Conservation (phyloP, 805 yeast genomes). For the Osmozyma mogii region DNA sequence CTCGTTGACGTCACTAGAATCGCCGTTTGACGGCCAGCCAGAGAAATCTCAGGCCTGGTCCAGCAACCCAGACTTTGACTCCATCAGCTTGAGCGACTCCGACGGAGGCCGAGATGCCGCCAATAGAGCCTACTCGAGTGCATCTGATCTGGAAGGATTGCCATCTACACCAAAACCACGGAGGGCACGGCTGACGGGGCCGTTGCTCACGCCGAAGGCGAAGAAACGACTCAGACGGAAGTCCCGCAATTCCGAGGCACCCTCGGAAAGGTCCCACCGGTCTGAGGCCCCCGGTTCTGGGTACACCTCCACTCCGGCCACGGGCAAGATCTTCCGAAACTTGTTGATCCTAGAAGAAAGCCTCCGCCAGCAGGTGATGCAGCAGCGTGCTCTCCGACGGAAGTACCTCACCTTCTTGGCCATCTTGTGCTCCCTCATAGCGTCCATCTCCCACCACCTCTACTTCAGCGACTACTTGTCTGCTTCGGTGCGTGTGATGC, state of each 20-base stretch:
- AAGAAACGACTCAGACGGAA: conserved; percentile 8
- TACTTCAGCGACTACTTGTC: conserved; percentile 19
- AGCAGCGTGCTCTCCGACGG: conserved; percentile 57
- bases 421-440: conserved; percentile 31
- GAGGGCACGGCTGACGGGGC: conserved; percentile 3
- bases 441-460: conserved; percentile 32
- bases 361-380: conserved; percentile 70
- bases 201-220: conserved; percentile 2
- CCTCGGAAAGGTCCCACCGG: conserved; percentile 10
- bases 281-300: conserved; percentile 10
- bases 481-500: conserved; percentile 31
- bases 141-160: conserved; percentile 13
- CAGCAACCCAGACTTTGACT: conserved; percentile 1
- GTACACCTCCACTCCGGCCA: too few relatives aligned
- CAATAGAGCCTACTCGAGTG: conserved; percentile 10
- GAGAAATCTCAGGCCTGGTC: background rate
- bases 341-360: conserved; percentile 80
- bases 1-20: too few relatives aligned
- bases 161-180: conserved; percentile 6
- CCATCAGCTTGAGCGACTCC: conserved; percentile 3
- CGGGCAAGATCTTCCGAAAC: conserved; percentile 74
- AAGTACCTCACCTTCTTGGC: conserved; percentile 51
- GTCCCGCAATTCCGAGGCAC: conserved; percentile 10
- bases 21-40: conserved; percentile 1
- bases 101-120: conserved; percentile 3